A percentile compares a stretch with the other conserved stretches of the same genome.
phyloP scores from a whole-genome alignment of 331 rosid genomes.

The Saraca asoca region DNA sequence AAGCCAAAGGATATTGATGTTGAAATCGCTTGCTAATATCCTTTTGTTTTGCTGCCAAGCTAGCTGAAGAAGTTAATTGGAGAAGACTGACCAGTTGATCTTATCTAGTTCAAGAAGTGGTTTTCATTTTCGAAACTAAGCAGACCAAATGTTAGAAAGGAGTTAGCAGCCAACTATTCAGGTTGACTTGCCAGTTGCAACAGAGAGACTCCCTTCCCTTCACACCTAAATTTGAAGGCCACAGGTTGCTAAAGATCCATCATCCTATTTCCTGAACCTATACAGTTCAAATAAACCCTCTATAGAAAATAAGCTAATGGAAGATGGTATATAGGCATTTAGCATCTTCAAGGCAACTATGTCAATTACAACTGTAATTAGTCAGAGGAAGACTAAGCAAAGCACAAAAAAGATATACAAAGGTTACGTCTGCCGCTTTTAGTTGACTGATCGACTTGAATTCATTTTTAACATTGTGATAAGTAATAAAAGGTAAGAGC shows the following conservation, averaged over 20 bases:
- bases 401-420: background rate
- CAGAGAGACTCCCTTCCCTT: background rate
- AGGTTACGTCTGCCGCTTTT: conserved; percentile 12
- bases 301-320: conserved; percentile 16
- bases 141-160: background rate
- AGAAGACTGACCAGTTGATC: conserved; percentile 1
- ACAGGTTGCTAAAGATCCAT: background rate
- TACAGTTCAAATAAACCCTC: conserved; percentile 2
- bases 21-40: no score
- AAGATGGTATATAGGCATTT: conserved; percentile 4
- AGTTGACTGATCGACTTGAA: background rate
- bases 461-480: background rate
- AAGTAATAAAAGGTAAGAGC: background rate
- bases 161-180: background rate
- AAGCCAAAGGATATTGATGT: no score
- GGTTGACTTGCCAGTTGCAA: background rate
- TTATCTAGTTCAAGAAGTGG: background rate
- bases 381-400: background rate
- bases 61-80: background rate
- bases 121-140: background rate
- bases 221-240: background rate
- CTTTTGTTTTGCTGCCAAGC: background rate
- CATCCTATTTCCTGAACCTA: background rate
- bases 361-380: background rate
- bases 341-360: conserved; percentile 7